Evolutionary conservation across 805 yeast species (phyloP).

Genomic region (Vanderwaltozyma polyspora): DNA sequence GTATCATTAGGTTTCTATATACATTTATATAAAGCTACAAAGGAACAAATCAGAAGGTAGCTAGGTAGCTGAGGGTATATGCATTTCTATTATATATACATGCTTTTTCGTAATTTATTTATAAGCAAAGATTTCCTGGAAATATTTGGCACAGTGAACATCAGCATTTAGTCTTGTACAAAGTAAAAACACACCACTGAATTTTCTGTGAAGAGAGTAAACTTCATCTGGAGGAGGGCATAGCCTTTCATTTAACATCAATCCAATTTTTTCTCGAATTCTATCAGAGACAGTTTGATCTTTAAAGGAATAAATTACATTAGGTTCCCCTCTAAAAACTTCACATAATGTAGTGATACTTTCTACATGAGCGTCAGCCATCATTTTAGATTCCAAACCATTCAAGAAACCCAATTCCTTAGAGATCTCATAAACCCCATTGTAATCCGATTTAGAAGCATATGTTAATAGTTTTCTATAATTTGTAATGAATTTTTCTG

Average conservation of each 20-base stretch:
- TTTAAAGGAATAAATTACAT: constrained; percentile 51
- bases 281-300: constrained; percentile 89
- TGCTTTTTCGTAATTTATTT: too few species aligned
- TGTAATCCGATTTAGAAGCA: constrained; percentile 59
- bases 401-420: constrained; percentile 75
- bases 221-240: constrained; percentile 99
- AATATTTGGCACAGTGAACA: constrained; percentile 71
- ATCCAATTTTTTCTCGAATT: constrained; percentile 73
- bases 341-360: constrained; percentile 86
- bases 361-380: constrained; percentile 88
- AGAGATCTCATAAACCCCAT: constrained; percentile 53
- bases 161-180: constrained; percentile 78
- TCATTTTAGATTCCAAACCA: constrained; percentile 76
- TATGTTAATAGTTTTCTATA: constrained; percentile 66
- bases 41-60: too few species aligned
- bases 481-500: constrained; percentile 51
- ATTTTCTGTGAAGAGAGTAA: constrained; percentile 87
- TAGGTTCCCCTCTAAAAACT: constrained; percentile 54
- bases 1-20: too few species aligned
- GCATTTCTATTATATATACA: too few species aligned
- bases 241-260: constrained; percentile 84
- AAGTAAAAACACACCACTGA: constrained; percentile 84
- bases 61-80: too few species aligned
- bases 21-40: too few species aligned
- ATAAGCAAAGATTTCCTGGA: constrained; percentile 68